phyloP scores from a whole-genome alignment of 1,139 yeast genomes.

The Pichia sp. region DNA sequence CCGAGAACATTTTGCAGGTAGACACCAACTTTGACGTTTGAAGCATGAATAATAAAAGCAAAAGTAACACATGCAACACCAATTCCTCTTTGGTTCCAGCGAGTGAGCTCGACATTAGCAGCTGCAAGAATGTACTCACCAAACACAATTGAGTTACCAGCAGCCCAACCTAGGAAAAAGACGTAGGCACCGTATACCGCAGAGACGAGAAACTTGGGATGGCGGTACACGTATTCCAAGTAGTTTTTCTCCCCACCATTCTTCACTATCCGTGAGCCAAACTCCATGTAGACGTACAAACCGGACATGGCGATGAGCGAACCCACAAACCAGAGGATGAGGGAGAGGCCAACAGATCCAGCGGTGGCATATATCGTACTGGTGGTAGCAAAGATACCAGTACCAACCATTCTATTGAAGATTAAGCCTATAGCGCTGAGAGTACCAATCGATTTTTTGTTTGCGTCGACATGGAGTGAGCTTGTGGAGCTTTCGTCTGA shows the following conservation, averaged over 20 bases:
- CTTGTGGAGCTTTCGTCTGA: not conserved
- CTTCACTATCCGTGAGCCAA: not conserved
- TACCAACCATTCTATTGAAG: not conserved
- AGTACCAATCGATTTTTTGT: not conserved
- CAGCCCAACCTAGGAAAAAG: not conserved
- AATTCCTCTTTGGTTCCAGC: not conserved
- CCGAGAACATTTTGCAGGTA: not conserved
- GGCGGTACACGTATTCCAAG: not conserved
- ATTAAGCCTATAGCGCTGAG: not conserved
- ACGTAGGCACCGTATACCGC: not conserved
- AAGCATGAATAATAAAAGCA: not conserved
- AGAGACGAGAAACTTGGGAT: not conserved
- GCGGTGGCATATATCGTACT: not conserved
- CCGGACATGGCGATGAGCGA: conserved; percentile 1
- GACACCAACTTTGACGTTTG: conserved; percentile 1
- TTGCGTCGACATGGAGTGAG: not conserved
- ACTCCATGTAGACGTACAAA: not conserved
- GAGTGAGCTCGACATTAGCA: conserved; percentile 1
- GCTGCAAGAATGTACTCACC: not conserved
- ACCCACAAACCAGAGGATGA: not conserved
- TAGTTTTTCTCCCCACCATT: not conserved
- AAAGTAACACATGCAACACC: not conserved
- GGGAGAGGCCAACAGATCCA: not conserved
- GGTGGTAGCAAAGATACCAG: conserved; percentile 1
- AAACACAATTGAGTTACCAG: not conserved